Evolutionary conservation across 768 basidiomycete genomes (phyloP), one percentile per base, ranked within the genome.

Genomic region (Hirschioporus abietinus): DNA sequence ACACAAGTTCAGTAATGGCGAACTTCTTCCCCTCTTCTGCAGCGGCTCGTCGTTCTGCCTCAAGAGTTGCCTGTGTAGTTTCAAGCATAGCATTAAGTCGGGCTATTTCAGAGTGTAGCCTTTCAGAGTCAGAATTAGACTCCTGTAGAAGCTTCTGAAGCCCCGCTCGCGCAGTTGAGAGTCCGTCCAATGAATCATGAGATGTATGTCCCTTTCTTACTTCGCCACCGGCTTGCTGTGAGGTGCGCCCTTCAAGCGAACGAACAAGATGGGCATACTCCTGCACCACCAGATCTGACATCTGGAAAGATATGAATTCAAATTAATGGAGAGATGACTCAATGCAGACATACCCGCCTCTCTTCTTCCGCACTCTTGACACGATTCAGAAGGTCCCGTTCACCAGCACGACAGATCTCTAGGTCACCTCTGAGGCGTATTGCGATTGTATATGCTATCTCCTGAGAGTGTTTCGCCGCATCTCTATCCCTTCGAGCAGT

Each of bases 261-360:
- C 90, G 81, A 15, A 93, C 92, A 17, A 93, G 82, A 66, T 85
- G 86, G 0, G 92, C 92, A 64, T 93, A 93, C 69, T 93, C 89
- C 64, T 82, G 79, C 18, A 93, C 82, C 5, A 86, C 88, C 34
- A 83, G 72, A 66, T 93, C 91, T 57, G 82, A 81, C 82, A 91
- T 84, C 69, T 79, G 81, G 12, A 52, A 3, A 52, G 23, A 57
- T 61, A 52, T 2, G 12, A 52, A 52, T 52, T 52, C 15, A 15
- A 20, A 52, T 15, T 3, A 52, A 12, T 52, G 42, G 12, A 52
- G 20, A 52, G 42, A 52, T 1, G 20, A 6, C 3, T 30, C 15
- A 10, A 52, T 20, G 12, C 12, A 52, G 15, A 52, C 42, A 20
- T 20, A 52, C 42, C 42, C 42, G 42, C 35, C 79, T 76, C 68